Base-by-base conservation (phyloP, 345 rosid species). In the Rhodamnia argentea region DNA sequence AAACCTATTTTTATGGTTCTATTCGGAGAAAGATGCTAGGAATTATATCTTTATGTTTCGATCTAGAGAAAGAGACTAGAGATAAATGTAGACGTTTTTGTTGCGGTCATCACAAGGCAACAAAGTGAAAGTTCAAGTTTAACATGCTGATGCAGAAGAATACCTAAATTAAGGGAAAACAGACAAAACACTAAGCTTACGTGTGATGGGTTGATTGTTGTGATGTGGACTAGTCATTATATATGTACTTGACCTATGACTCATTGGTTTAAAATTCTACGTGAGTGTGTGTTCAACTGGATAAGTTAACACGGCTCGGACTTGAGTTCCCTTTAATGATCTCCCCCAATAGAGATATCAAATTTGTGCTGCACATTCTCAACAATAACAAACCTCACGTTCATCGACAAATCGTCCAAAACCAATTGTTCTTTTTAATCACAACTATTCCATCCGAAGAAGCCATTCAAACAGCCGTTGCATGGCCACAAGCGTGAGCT, bases 141-240 rank as follows among this genome's bases (percentile, higher is more conserved):
- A 16, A 59, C 37, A 26, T 14, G 7, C 13, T n/a, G n/a, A 59
- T 13, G 37, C 13, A 59, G 37, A 59, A n/a, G 6, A 1, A 59
- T n/a, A n/a, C 7, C 70, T 7, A n/a, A 59, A 59, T 59, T 59
- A 59, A 59, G 8, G 64, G 6, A 59, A n/a, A 59, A 0, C n/a
- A 12, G 29, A 59, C 3, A 12, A 26, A 59, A 59, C 64, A 59
- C 29, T 59, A 59, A 59, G 8, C 32, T 59, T 32, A 59, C 64
- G n/a, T 0, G 0, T 59, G 64, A n/a, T 5, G 13, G 15, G 16
- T 5, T 13, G 0, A 59, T 5, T 59, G 8, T n/a, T n/a, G n/a
- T n/a, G n/a, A n/a, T n/a, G n/a, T n/a, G 7, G 15, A 58, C 16
- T 58, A 58, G 64, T 60, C 74, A 27, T n/a, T 27, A 13, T 60